phyloP scores from a whole-genome alignment of 441 rosid genomes.

The Pelargonium fulgidum region DNA sequence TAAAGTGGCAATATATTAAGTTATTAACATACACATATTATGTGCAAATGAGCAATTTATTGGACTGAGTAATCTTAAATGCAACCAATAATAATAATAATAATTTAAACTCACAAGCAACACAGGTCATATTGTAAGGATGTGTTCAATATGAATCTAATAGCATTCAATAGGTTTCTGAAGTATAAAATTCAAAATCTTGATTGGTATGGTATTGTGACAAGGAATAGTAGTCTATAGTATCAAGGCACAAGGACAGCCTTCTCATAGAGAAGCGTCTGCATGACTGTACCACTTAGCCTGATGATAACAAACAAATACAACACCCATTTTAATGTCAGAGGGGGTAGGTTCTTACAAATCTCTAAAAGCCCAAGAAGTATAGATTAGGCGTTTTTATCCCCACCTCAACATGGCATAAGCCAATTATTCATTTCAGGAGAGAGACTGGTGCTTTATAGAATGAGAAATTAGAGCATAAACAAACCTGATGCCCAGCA shows the following conservation, averaged over 20 bases:
- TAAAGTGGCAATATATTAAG: not conserved
- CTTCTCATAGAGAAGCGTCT: too few species aligned
- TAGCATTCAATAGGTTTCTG: not conserved
- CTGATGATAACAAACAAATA: not conserved
- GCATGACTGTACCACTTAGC: not conserved
- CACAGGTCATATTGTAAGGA: not conserved
- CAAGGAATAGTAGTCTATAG: too few species aligned
- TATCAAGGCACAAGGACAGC: too few species aligned
- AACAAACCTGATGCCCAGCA: slow-evolving; percentile 86
- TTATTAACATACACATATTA: not conserved
- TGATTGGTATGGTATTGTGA: not conserved
- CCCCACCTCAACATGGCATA: not conserved
- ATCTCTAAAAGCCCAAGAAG: not conserved
- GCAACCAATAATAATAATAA: slow-evolving; percentile 1
- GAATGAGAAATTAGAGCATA: slow-evolving; percentile 17
- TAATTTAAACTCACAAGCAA: not conserved
- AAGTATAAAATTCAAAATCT: not conserved
- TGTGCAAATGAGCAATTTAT: not conserved
- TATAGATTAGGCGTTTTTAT: not conserved
- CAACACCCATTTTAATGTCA: not conserved
- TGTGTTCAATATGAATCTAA: not conserved
- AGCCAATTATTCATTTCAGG: not conserved
- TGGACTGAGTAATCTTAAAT: not conserved
- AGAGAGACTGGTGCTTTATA: slow-evolving; percentile 9
- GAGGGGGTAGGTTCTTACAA: not conserved